Evolutionary conservation across 2,329 filamentous ascomycete genomes (phyloP).

Genomic region (Colletotrichum lindemuthianum): DNA sequence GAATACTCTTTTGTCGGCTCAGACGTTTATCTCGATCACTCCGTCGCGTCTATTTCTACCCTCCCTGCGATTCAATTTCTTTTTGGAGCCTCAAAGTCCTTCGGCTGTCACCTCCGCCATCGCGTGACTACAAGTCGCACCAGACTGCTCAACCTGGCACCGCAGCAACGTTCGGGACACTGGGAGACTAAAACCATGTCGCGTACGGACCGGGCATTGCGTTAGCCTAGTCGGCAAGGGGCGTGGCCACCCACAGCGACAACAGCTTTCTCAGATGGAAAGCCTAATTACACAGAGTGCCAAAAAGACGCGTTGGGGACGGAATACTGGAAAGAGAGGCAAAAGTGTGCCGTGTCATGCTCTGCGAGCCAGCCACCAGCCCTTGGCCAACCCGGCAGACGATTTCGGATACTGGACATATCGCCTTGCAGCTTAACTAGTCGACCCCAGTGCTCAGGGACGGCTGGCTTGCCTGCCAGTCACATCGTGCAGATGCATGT

Average conservation of each 20-base stretch:
- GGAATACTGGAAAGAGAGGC: neutral
- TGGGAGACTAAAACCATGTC: slow-evolving; percentile 19
- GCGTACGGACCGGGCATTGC: slow-evolving; percentile 31
- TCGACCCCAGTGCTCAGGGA: slow-evolving; percentile 16
- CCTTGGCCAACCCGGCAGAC: too few species aligned
- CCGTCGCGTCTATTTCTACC: slow-evolving; percentile 4
- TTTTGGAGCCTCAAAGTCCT: too few species aligned
- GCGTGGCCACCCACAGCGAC: slow-evolving; percentile 17
- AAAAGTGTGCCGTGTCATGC: too few species aligned
- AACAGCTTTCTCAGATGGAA: slow-evolving; percentile 23
- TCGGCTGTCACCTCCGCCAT: slow-evolving; percentile 11
- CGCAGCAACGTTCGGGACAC: slow-evolving; percentile 20
- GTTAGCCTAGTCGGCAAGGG: slow-evolving; percentile 21
- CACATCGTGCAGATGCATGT: slow-evolving; percentile 29
- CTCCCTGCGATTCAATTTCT: too few species aligned
- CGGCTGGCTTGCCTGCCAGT: slow-evolving; percentile 22
- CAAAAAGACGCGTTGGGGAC: neutral
- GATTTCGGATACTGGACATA: too few species aligned
- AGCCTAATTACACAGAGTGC: slow-evolving; percentile 20
- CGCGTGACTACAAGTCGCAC: slow-evolving; percentile 10
- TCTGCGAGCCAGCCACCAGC: too few species aligned
- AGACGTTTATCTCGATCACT: slow-evolving; percentile 12
- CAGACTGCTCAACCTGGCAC: slow-evolving; percentile 15
- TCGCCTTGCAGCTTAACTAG: slow-evolving; percentile 17
- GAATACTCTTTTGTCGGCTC: neutral